phyloP scores from a whole-genome alignment of 345 rosid genomes.

The Gossypium raimondii region DNA sequence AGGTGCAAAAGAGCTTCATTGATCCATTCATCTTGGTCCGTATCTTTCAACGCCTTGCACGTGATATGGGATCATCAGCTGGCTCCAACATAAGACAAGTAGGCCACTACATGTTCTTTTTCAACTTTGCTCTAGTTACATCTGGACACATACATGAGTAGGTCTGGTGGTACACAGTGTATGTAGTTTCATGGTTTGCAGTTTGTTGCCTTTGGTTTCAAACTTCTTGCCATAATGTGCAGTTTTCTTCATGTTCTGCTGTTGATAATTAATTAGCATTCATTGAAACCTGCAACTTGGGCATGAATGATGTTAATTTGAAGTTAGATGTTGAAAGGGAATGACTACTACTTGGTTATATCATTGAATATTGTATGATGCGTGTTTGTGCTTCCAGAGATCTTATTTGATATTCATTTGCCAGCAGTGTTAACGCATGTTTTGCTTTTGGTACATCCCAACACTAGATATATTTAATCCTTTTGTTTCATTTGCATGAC shows the following conservation, averaged over 20 bases:
- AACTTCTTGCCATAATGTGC: not conserved
- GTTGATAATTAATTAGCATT: not conserved
- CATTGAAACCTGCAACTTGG: not conserved
- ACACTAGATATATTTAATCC: not conserved
- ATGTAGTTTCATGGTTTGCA: not conserved
- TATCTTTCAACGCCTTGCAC: slow-evolving; percentile 83
- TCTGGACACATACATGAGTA: not conserved
- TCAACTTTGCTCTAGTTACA: not conserved
- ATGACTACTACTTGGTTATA: not conserved
- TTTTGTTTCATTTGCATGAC: not conserved
- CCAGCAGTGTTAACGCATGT: not conserved
- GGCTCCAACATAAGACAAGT: slow-evolving; percentile 89
- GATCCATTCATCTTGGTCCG: slow-evolving; percentile 75
- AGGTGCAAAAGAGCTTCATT: slow-evolving; percentile 69
- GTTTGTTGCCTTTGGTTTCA: slow-evolving; percentile 7
- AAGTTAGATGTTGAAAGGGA: not conserved
- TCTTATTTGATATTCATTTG: not conserved
- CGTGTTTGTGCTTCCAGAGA: not conserved
- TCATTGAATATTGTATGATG: not conserved
- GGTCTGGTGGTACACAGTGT: not conserved
- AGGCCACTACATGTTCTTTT: slow-evolving; percentile 23
- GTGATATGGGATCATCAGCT: slow-evolving; percentile 84
- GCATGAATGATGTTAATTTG: not conserved
- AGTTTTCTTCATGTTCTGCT: not conserved
- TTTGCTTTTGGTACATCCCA: not conserved